Base-by-base conservation (phyloP, 106 monocot species). In the Dioscorea zingiberensis region DNA sequence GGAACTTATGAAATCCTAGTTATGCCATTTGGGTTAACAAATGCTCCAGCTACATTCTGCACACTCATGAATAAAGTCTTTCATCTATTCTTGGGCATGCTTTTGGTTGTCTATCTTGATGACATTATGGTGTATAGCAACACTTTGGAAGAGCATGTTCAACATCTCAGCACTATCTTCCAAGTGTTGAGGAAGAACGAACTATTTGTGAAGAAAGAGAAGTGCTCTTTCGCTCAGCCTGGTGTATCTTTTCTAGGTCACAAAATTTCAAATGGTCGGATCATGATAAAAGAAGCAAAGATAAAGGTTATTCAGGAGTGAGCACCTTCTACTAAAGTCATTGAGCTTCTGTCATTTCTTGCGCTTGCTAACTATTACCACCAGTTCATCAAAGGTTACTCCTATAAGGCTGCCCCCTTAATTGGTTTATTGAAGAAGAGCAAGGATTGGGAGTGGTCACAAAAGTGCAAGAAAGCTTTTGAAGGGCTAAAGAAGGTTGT, bases 21-120 rank as follows among this genome's bases (percentile, higher is more conserved):
- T 0, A 63, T 63, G 63, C 47, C 63, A 16, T 63, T 63, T 21
- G 13, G 23, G 0, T 63, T 63, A 11, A 63, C 63, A 2, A 63
- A 63, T 47, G 46, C 63, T 14, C 63, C 63, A 0, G 3, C 21
- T 2, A 47, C 63, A 1, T 47, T 63, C n/a, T 21, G 15, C 11
- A 21, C 6, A 1, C 21, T 63, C n/a, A 45, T 46, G 63, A 63
- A 62, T 11, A n/a, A n/a, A 21, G 19, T 24, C 19, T 38, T 1
- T 7, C 3, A 11, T 44, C 19, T 13, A 1, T 23, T 47, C 38
- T 16, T 63, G 4, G 47, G 46, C 47, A 5, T 12, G n/a, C 46
- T 45, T 16, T 3, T 63, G 23, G 46, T 63, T 1, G 63, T 63
- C 0, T 63, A 47, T 11, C 13, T 63, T 1, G 21, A 63, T 47